phyloP scores from a whole-genome alignment of 2,329 filamentous ascomycete species.

The Sporothrix phasma region DNA sequence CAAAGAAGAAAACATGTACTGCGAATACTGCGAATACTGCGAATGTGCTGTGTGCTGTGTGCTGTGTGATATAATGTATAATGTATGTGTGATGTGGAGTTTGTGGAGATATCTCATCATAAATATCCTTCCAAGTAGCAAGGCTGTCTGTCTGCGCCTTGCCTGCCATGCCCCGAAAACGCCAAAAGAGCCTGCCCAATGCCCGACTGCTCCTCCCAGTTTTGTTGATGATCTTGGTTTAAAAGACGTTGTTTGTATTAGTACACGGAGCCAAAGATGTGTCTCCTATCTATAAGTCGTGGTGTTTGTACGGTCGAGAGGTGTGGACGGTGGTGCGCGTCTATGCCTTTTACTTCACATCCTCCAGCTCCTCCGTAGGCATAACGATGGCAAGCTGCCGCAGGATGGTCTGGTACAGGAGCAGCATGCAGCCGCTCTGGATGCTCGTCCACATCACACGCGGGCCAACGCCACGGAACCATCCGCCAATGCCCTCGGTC shows the following conservation, averaged over 20 bases:
- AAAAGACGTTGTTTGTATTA: not conserved
- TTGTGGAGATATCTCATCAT: conserved; percentile 5
- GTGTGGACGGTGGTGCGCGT: too few relatives aligned
- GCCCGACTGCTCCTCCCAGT: not conserved
- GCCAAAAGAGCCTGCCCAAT: not conserved
- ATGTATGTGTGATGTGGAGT: not conserved
- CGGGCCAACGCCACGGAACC: conserved; percentile 91
- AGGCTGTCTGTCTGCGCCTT: not conserved
- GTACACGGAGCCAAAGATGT: not conserved
- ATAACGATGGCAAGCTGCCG: conserved; percentile 56
- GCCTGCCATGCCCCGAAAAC: conserved; percentile 1
- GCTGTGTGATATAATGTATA: not conserved
- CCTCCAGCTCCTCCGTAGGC: conserved; percentile 22
- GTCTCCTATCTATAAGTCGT: not conserved
- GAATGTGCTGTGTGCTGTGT: not conserved
- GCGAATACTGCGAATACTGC: not conserved
- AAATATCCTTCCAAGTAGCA: not conserved
- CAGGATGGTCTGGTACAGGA: conserved; percentile 83
- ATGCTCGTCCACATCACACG: conserved; percentile 94
- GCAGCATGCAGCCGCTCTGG: conserved; percentile 92
- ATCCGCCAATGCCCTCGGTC: conserved; percentile 77
- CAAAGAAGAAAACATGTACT: not conserved
- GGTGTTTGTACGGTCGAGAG: not conserved
- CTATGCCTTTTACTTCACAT: not conserved
- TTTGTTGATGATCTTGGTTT: not conserved